These are phyloP conservation scores for Boletus subparvulus DNA, from an alignment of 768 basidiomycete species.

Conservation along the genomic window DNA sequence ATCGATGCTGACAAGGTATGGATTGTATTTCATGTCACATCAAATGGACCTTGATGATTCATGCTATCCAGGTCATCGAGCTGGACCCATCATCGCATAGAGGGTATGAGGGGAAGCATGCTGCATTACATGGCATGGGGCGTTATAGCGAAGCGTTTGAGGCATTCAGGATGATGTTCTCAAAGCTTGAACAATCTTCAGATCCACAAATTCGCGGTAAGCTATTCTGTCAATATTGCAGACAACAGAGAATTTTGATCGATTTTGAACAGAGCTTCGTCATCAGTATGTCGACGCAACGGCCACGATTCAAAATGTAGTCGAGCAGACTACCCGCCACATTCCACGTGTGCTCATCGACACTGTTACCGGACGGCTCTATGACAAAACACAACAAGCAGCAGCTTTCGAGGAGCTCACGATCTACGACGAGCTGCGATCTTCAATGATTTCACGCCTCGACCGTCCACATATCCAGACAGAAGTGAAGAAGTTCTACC, in stretches of 20 bases:
- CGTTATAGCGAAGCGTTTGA: background rate
- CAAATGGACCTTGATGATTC: background rate
- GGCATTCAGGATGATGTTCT: background rate
- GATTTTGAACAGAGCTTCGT: background rate
- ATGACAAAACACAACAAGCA: background rate
- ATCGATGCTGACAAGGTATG: background rate
- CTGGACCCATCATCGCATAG: background rate
- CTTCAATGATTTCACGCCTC: background rate
- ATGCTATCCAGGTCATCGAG: background rate
- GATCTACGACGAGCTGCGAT: background rate
- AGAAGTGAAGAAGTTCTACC: background rate
- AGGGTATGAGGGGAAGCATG: slow-evolving; percentile 1
- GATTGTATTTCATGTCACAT: background rate
- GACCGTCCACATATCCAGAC: background rate
- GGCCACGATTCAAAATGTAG: background rate
- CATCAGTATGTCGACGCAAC: background rate
- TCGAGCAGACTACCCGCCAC: background rate
- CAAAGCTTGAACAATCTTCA: background rate
- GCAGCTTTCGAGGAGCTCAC: slow-evolving; percentile 5
- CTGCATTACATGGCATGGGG: background rate
- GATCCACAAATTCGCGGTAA: background rate
- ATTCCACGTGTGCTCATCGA: slow-evolving; percentile 6
- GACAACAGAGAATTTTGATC: background rate
- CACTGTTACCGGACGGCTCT: background rate
- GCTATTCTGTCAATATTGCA: background rate